These are phyloP conservation scores for Entonaema liquescens DNA, from an alignment of 495 filamentous ascomycete genomes.

Conservation along the genomic window DNA sequence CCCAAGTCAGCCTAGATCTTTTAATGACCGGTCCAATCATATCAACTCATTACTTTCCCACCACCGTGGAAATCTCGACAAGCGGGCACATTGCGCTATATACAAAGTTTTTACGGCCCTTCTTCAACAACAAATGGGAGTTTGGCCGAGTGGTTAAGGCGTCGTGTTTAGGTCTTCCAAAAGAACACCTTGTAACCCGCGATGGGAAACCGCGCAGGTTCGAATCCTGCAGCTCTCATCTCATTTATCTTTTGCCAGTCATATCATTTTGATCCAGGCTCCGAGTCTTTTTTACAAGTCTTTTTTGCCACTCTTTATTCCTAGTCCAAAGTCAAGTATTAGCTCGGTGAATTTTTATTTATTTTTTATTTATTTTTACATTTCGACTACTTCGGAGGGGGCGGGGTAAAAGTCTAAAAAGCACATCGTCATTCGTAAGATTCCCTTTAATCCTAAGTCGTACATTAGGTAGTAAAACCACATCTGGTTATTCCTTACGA, in stretches of 20 bases:
- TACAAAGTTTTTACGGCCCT: neutral
- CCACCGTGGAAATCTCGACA: neutral
- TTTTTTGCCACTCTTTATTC: too few species aligned
- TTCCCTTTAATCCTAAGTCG: neutral
- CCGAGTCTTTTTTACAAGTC: neutral
- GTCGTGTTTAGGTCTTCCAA: slow-evolving; percentile 57
- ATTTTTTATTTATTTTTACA: neutral
- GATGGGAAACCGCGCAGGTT: slow-evolving; percentile 55
- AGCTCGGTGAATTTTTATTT: neutral
- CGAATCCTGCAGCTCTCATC: slow-evolving; percentile 55
- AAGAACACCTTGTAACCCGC: slow-evolving; percentile 39
- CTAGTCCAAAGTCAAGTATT: too few species aligned
- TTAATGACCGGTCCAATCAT: neutral
- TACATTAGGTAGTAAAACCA: neutral
- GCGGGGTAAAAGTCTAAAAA: neutral
- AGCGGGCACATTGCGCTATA: neutral
- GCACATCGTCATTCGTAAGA: neutral
- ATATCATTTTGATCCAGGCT: neutral
- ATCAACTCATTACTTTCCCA: neutral
- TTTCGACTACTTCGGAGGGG: neutral
- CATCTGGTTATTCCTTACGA: neutral
- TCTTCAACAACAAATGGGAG: slow-evolving; percentile 37
- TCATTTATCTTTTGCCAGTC: neutral
- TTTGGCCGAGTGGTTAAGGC: slow-evolving; percentile 64
- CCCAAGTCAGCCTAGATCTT: neutral